A percentile compares a stretch with the other conserved stretches of the same genome.
Evolutionary conservation across 2,329 filamentous ascomycete genomes (phyloP).

Genomic region (Botrytis porri): DNA sequence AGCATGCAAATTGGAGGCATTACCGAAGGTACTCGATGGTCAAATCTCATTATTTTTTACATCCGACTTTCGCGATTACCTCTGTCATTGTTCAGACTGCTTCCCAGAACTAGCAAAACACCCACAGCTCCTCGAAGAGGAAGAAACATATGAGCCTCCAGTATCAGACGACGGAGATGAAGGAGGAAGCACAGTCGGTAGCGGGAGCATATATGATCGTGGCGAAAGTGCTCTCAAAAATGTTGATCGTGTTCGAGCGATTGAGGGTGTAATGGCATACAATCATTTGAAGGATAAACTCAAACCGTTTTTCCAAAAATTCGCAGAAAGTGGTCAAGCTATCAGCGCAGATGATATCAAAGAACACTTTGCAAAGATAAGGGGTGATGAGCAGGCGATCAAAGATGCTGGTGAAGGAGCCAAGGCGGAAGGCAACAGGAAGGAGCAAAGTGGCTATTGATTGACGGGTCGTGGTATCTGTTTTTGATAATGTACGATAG

Average conservation of each 20-base stretch:
- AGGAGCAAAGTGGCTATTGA: conserved; percentile 46
- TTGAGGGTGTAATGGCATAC: conserved; percentile 97
- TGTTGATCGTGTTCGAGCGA: conserved; percentile 87
- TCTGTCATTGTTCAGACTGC: conserved; percentile 83
- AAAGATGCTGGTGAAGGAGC: conserved; percentile 35
- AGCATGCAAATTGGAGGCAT: conserved; percentile 57
- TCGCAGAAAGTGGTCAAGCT: conserved; percentile 83
- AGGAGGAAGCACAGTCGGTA: conserved; percentile 61
- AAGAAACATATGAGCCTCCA: conserved; percentile 90
- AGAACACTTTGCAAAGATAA: conserved; percentile 87
- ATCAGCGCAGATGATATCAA: conserved; percentile 97
- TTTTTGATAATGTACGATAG: conserved; percentile 5
- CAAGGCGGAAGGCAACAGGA: conserved; percentile 40
- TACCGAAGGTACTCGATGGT: conserved; percentile 55
- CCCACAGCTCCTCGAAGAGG: conserved; percentile 84
- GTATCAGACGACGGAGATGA: conserved; percentile 64
- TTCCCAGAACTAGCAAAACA: conserved; percentile 69
- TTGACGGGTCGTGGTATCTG: background rate
- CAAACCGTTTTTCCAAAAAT: conserved; percentile 91
- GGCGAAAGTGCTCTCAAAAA: conserved; percentile 90
- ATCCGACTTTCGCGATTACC: conserved; percentile 70
- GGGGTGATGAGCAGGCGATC: conserved; percentile 70
- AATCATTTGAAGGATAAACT: conserved; percentile 94
- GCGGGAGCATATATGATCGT: conserved; percentile 81
- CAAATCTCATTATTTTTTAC: conserved; percentile 80